These are phyloP conservation scores for Mortierella sp. DNA, from an alignment of 371 early-diverging fungal species.

Conservation along the genomic window DNA sequence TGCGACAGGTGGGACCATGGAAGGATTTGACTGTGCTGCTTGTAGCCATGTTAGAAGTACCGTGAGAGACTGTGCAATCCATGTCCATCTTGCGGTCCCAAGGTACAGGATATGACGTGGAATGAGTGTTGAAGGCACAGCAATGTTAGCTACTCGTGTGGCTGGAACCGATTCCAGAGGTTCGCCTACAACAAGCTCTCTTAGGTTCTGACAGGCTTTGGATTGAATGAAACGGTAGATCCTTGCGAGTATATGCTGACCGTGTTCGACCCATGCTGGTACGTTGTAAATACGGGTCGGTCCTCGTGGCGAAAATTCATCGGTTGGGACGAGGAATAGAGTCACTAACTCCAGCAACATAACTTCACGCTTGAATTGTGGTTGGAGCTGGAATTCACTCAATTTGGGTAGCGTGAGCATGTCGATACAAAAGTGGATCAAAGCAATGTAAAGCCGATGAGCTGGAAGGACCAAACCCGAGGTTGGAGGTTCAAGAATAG, in stretches of 20 bases:
- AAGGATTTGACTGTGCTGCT: slow-evolving; percentile 36
- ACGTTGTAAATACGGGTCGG: slow-evolving; percentile 28
- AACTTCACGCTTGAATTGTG: slow-evolving; percentile 24
- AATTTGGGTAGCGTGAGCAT: slow-evolving; percentile 40
- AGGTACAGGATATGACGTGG: slow-evolving; percentile 29
- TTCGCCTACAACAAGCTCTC: not conserved
- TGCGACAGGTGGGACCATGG: slow-evolving; percentile 10
- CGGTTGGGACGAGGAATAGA: slow-evolving; percentile 49
- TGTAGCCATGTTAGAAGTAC: slow-evolving; percentile 38
- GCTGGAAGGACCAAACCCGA: slow-evolving; percentile 45
- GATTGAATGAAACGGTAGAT: slow-evolving; percentile 24
- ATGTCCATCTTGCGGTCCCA: slow-evolving; percentile 39
- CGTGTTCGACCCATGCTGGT: slow-evolving; percentile 37
- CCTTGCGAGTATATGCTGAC: slow-evolving; percentile 26
- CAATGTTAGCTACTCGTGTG: not conserved
- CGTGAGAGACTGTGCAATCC: slow-evolving; percentile 38
- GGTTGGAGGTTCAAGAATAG: slow-evolving; percentile 30
- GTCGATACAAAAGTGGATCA: slow-evolving; percentile 48
- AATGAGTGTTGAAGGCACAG: slow-evolving; percentile 22
- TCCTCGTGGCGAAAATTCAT: slow-evolving; percentile 40
- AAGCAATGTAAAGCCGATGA: slow-evolving; percentile 39
- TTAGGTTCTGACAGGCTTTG: slow-evolving; percentile 18
- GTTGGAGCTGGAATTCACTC: slow-evolving; percentile 26
- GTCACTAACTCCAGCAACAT: slow-evolving; percentile 32
- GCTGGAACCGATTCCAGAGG: not conserved